These are phyloP conservation scores for Neurospora intermedia DNA, from an alignment of 495 filamentous ascomycete species.

Conservation along the genomic window DNA sequence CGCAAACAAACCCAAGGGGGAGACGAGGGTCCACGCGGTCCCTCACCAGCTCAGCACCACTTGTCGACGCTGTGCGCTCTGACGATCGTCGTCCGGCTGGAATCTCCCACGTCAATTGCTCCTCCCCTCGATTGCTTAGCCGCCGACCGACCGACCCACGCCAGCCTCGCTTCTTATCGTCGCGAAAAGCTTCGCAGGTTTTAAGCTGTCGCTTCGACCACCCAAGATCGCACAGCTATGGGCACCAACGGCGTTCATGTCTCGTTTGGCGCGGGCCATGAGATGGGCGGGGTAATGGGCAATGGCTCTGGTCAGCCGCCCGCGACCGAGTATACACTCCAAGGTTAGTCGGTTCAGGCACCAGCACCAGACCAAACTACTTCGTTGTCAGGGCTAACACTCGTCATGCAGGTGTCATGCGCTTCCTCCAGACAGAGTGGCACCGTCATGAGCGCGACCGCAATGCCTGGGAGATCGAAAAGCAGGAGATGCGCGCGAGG, in stretches of 20 bases:
- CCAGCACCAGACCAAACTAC: background rate
- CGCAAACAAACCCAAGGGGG: background rate
- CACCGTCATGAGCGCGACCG: slow-evolving; percentile 95
- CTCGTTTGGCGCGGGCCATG: slow-evolving; percentile 38
- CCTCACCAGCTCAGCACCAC: background rate
- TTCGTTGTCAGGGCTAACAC: slow-evolving; percentile 5
- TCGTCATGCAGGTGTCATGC: slow-evolving; percentile 74
- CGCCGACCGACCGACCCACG: background rate
- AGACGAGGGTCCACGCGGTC: background rate
- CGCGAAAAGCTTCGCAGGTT: background rate
- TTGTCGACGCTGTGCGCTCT: background rate
- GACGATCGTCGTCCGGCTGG: background rate
- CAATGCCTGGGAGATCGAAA: slow-evolving; percentile 98
- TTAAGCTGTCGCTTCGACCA: background rate
- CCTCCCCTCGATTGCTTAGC: background rate
- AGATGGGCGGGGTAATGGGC: slow-evolving; percentile 20
- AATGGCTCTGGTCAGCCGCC: slow-evolving; percentile 51
- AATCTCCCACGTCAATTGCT: background rate
- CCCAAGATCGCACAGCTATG: slow-evolving; percentile 37
- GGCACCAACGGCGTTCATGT: slow-evolving; percentile 51
- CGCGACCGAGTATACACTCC: slow-evolving; percentile 95
- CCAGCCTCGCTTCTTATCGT: background rate
- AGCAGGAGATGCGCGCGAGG: slow-evolving; percentile 96
- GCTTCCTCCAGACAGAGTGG: slow-evolving; percentile 98
- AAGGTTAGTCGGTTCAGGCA: slow-evolving; percentile 50